Evolutionary conservation across 257 asterid species (phyloP), one percentile per base, ranked within the genome.

Genomic region (Nyctanthes arbortristis): DNA sequence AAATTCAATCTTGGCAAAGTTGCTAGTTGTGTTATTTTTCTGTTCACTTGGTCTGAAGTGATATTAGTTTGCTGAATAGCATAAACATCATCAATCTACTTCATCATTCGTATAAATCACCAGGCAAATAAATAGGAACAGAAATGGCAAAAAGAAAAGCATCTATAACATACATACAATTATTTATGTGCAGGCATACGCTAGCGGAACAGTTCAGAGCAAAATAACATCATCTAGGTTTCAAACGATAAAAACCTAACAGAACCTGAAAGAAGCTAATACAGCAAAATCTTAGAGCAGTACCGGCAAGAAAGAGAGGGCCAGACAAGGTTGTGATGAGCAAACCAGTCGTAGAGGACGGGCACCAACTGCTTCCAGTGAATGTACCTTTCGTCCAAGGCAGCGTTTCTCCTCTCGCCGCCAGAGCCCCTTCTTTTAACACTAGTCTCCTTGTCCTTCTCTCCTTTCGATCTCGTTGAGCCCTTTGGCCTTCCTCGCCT

Each of bases 231-330:
- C 29, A 49, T 47, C 24, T 49, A 49, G 58, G 30, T 9, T 20
- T 8, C 49, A 49, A 22, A 20, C 27, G 29, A 45, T 7, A 49
- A 49, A 49, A 7, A 28, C 58, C 58, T 49, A 49, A 8, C 58
- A 49, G 58, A 7, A 8, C 2, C 70, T 82, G 92, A 29, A 5
- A 52, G 27, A 1, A 22, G 30, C n/a, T n/a, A n/a, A n/a, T n/a
- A n/a, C n/a, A n/a, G n/a, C n/a, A 18, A 20, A 13, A 35, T 27
- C 31, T 61, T 30, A 20, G 33, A 33, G 11, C 4, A 28, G 36
- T 1, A 84, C 89, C 89, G 76, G 82, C 89, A 84, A 58, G 89
- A 84, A 52, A 81, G 87, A 6, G 87, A 84, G 14, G 89, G 89
- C 89, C 89, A 84, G 3, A 84, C 75, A 36, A 81, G 87, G 69